phyloP scores from a whole-genome alignment of 345 rosid genomes.

The Theobroma cacao region DNA sequence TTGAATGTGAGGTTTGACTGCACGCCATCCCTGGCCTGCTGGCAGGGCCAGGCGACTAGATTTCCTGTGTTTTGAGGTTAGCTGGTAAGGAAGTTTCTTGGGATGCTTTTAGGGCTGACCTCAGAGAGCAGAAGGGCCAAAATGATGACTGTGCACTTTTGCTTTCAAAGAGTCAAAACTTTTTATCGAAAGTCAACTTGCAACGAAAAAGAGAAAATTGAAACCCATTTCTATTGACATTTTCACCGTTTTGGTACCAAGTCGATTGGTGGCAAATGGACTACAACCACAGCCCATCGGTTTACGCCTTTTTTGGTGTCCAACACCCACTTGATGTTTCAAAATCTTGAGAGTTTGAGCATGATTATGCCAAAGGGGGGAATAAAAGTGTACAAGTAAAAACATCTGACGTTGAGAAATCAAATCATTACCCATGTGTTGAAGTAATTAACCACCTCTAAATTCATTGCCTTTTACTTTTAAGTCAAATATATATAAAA shows the following conservation, averaged over 20 bases:
- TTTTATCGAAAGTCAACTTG: not conserved
- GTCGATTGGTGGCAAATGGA: too few relatives aligned
- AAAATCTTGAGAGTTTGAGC: too few relatives aligned
- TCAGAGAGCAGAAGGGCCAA: not conserved
- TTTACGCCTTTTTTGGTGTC: too few relatives aligned
- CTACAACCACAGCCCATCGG: not conserved
- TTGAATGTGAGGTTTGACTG: not conserved
- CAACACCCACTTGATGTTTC: too few relatives aligned
- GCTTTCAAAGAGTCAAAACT: not conserved
- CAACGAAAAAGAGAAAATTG: not conserved
- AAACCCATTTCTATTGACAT: not conserved
- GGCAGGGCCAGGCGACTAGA: not conserved
- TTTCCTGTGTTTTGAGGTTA: not conserved
- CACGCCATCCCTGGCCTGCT: not conserved
- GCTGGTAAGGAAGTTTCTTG: slow-evolving; percentile 8
- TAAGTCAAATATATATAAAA: too few relatives aligned
- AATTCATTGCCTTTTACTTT: too few relatives aligned
- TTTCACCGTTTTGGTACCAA: not conserved
- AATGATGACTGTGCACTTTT: slow-evolving; percentile 18
- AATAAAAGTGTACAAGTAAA: too few relatives aligned
- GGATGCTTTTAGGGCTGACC: slow-evolving; percentile 21
- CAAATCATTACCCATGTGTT: too few relatives aligned
- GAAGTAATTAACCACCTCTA: too few relatives aligned
- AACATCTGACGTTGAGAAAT: too few relatives aligned
- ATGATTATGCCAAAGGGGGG: too few relatives aligned